Percentiles rank a stretch among this genome's conserved stretches.
Evolutionary conservation across 164 flowering plant species (phyloP).

Genomic region (Chloranthus sessilifolius): DNA sequence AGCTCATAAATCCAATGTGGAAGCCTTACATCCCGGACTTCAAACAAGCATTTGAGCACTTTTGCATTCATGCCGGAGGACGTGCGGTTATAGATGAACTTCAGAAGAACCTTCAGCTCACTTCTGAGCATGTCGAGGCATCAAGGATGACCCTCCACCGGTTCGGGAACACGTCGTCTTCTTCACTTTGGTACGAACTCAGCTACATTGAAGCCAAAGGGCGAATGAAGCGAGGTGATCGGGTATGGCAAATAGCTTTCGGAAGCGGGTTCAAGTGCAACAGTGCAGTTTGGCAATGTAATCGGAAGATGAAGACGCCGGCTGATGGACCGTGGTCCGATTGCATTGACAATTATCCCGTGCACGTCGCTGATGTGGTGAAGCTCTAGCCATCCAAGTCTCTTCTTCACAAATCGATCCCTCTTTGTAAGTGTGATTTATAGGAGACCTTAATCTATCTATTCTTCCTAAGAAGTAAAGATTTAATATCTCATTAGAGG

Average conservation of each 20-base stretch:
- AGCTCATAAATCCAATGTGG: conserved; percentile 49
- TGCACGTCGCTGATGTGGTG: conserved; percentile 40
- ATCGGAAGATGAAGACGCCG: conserved; percentile 30
- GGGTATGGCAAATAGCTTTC: conserved; percentile 67
- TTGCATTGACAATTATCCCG: conserved; percentile 46
- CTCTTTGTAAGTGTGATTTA: no score
- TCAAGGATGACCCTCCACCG: conserved; percentile 63
- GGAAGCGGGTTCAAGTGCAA: conserved; percentile 72
- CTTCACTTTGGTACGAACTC: conserved; percentile 61
- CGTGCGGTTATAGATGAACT: conserved; percentile 64
- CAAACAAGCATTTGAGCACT: conserved; percentile 67
- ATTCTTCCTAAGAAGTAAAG: no score
- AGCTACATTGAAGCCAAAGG: conserved; percentile 57
- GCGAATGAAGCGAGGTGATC: conserved; percentile 54
- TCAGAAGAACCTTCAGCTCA: conserved; percentile 51
- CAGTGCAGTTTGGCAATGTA: conserved; percentile 73
- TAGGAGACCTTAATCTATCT: no score
- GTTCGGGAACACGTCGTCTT: conserved; percentile 63
- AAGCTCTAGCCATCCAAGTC: no score
- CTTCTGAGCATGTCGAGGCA: conserved; percentile 56
- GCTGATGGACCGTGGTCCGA: conserved; percentile 47
- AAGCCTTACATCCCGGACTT: conserved; percentile 63
- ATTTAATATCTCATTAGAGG: no score
- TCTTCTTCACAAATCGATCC: no score
- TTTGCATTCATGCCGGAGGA: conserved; percentile 75